These are phyloP conservation scores for Amanita pseudoporphyria DNA, from an alignment of 768 basidiomycete species.

Conservation along the genomic window DNA sequence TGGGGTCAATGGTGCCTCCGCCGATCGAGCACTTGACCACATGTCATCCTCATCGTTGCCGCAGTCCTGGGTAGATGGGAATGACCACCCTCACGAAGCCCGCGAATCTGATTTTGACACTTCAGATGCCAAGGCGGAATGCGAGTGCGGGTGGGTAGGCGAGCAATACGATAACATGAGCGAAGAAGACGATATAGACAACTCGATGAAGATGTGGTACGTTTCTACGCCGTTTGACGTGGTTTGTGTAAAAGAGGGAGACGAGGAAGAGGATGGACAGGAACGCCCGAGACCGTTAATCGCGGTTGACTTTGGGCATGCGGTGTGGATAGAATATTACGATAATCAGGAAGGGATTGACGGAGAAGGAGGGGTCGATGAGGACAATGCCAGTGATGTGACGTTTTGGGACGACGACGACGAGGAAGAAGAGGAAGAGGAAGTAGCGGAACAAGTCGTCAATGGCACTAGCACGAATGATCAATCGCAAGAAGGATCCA, in stretches of 20 bases:
- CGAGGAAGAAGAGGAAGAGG: conserved; percentile 7
- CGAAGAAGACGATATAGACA: conserved; percentile 8
- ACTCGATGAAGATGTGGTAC: conserved; percentile 57
- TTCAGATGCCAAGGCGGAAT: neutral
- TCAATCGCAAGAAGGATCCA: neutral
- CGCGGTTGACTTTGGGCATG: conserved; percentile 84
- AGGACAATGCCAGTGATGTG: conserved; percentile 1
- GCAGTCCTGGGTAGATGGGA: neutral
- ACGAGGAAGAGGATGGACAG: conserved; percentile 30
- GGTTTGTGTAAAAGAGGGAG: conserved; percentile 49
- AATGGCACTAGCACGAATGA: neutral
- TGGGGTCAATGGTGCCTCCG: neutral
- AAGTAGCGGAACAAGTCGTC: neutral
- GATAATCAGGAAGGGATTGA: conserved; percentile 10
- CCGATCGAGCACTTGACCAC: neutral
- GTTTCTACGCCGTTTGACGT: conserved; percentile 64
- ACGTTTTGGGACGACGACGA: conserved; percentile 19
- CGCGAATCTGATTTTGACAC: neutral
- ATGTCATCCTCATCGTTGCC: neutral
- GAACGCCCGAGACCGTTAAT: conserved; percentile 60
- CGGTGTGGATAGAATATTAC: conserved; percentile 68
- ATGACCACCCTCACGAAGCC: neutral
- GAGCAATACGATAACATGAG: conserved; percentile 4
- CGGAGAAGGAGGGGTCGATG: neutral
- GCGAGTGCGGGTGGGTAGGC: conserved; percentile 6